Base-by-base conservation (phyloP, 2,329 filamentous ascomycete species). In the Arthrinium phaeospermum region DNA sequence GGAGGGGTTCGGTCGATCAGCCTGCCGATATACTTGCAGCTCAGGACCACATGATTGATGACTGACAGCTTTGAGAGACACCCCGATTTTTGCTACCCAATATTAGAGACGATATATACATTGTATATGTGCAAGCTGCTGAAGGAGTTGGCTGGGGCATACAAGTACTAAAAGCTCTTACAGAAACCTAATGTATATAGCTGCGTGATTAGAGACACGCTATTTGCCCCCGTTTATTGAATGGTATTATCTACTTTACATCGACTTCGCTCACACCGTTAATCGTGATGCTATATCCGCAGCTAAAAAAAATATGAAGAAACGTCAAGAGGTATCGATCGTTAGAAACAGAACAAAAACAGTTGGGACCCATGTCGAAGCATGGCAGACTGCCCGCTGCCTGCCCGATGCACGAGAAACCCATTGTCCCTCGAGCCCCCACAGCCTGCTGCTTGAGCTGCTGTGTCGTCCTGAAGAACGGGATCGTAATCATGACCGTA, bases 281-380 rank as follows among this genome's bases (percentile, higher is more conserved):
- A 64, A 41, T 64, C 57, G 34, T 64, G 57, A 64, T 64, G 57
- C 57, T 64, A 64, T 64, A 41, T 64, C n/a, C 57, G 41, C 34
- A 64, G 57, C 57, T 41, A 19, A 22, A 41, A 41, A 30, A 41
- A n/a, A n/a, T 12, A 64, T 30, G 34, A 64, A 41, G 45, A 69
- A 69, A 69, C 45, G 47, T 49, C 45, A 69, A 69, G 67, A 69
- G 67, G 67, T 69, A 69, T 69, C 67, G 67, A 49, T 69, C 67
- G 67, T 69, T 46, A 69, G 67, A 47, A 47, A 69, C 37, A 49
- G 27, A 47, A 34, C 24, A 47, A 69, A 69, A 49, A 34, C 19
- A n/a, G 41, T 22, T 14, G 34, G 30, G 57, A 64, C n/a, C 57
- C 57, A 22, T 64, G 30, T 64, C 30, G 8, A 37, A 30, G 34